These are phyloP conservation scores for Glaciozyma martinii DNA, from an alignment of 768 basidiomycete genomes.

Conservation along the genomic window DNA sequence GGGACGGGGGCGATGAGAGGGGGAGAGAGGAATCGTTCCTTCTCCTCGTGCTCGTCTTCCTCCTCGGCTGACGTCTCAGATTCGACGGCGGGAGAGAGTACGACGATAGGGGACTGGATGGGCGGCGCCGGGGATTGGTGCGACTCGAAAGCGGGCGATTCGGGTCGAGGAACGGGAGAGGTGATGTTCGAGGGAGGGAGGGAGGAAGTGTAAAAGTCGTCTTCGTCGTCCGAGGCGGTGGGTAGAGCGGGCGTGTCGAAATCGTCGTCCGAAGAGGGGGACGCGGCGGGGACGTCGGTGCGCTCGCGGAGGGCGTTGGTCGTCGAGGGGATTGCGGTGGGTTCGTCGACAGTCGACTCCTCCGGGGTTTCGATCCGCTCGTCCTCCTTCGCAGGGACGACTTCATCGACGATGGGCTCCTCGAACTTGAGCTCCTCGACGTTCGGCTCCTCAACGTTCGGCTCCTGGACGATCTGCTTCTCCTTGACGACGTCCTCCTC, in stretches of 20 bases:
- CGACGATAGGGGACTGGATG: too few species aligned
- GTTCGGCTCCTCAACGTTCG: not conserved
- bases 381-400: not conserved
- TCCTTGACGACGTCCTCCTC: not conserved
- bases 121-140: too few species aligned
- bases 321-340: not conserved
- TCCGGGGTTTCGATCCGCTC: not conserved
- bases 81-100: too few species aligned
- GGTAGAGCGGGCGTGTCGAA: not conserved
- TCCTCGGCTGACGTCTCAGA: too few species aligned
- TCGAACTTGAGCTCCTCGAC: not conserved
- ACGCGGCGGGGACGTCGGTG: not conserved
- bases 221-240: constrained; percentile 9
- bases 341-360: not conserved
- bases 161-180: not conserved
- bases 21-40: too few species aligned
- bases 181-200: not conserved
- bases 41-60: too few species aligned
- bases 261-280: not conserved
- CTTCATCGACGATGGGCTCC: not conserved
- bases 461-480: not conserved
- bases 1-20: too few species aligned
- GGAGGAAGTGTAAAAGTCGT: constrained; percentile 12
- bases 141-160: too few species aligned
- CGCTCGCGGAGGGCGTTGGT: not conserved